Base-by-base conservation (phyloP, 768 basidiomycete species). In the Serendipita indica region DNA sequence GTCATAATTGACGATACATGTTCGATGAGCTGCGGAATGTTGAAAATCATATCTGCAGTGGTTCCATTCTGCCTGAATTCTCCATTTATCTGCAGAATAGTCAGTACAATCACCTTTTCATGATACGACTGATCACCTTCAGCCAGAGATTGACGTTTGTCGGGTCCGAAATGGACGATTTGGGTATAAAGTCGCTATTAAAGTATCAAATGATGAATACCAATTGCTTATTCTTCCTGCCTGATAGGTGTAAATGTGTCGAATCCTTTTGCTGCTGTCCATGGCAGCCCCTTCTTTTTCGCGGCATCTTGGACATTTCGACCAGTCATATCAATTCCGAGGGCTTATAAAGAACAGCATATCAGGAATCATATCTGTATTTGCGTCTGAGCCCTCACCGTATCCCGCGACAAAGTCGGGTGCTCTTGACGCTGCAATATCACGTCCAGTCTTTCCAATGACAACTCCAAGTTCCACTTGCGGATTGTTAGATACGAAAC, bases 1-100 rank as follows among this genome's bases (percentile, higher is more conserved):
- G 85, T 84, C 92, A 98, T 96, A 70, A 99, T 93, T 3, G 89
- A 87, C 1, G 92, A 94, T 58, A 94, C 77, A 66, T 94, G 92
- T 63, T 86, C 81, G 62, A 98, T 85, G 54, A 98, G 76, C 20
- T 80, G 76, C 1, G 92, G 90, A 34, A 98, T 91, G 30, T 76
- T 77, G 75, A 93, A 94, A 41, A 96, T 86, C 92, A 97, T 96
- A 68, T 93, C 85, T 13, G 73, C 69, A 3, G 93, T 92, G 25
- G 77, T 81, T 2, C 91, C 93, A 59, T 87, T 76, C 70, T 99
- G 96, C 67, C 87, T 92, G 58, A 79, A 72, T 18, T 74, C 70
- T 37, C 83, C 91, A 62, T 98, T 94, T 66, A 98, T 80, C 89
- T 92, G 65, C 18, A 39, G 30, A 22, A 18, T 27, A 18, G 22